Percentiles rank a stretch among this genome's conserved stretches.
Evolutionary conservation across 768 basidiomycete genomes (phyloP).

Genomic region (Lyophyllum atratum): DNA sequence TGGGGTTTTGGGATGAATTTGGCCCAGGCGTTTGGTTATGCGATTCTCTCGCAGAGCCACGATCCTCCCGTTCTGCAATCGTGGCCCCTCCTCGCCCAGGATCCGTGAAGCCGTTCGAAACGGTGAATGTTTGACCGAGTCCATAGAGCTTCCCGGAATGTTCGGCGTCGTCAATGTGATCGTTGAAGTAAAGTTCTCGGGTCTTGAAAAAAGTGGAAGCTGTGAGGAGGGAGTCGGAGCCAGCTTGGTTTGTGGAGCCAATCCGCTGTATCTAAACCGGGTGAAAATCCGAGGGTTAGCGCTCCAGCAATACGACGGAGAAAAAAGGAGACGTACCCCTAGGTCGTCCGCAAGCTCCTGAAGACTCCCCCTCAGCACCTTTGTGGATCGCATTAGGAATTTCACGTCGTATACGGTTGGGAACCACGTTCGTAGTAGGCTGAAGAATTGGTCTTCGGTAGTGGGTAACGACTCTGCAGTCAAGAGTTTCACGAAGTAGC

Average conservation of each 20-base stretch:
- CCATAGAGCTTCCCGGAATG: slow-evolving; percentile 86
- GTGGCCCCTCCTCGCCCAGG: slow-evolving; percentile 71
- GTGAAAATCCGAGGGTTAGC: not conserved
- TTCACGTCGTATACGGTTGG: slow-evolving; percentile 98
- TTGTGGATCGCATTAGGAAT: slow-evolving; percentile 88
- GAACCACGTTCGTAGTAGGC: slow-evolving; percentile 88
- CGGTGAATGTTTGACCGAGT: slow-evolving; percentile 76
- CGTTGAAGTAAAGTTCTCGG: slow-evolving; percentile 88
- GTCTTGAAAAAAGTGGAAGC: slow-evolving; percentile 96
- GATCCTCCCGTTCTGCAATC: slow-evolving; percentile 81
- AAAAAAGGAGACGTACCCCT: slow-evolving; percentile 59
- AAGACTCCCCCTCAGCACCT: slow-evolving; percentile 83
- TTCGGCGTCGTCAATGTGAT: slow-evolving; percentile 81
- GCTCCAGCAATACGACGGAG: slow-evolving; percentile 4
- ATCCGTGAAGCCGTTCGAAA: slow-evolving; percentile 67
- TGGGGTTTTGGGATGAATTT: slow-evolving; percentile 39
- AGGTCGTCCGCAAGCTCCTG: slow-evolving; percentile 97
- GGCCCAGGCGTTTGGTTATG: slow-evolving; percentile 63
- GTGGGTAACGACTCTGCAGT: slow-evolving; percentile 85
- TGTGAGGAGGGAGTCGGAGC: slow-evolving; percentile 95
- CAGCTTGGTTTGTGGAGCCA: slow-evolving; percentile 92
- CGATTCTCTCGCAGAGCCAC: slow-evolving; percentile 48
- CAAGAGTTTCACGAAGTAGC: slow-evolving; percentile 94
- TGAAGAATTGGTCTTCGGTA: slow-evolving; percentile 89
- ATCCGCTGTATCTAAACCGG: slow-evolving; percentile 78